Base-by-base conservation (phyloP, 805 yeast species). In the Zygoascus flipseniorum region DNA sequence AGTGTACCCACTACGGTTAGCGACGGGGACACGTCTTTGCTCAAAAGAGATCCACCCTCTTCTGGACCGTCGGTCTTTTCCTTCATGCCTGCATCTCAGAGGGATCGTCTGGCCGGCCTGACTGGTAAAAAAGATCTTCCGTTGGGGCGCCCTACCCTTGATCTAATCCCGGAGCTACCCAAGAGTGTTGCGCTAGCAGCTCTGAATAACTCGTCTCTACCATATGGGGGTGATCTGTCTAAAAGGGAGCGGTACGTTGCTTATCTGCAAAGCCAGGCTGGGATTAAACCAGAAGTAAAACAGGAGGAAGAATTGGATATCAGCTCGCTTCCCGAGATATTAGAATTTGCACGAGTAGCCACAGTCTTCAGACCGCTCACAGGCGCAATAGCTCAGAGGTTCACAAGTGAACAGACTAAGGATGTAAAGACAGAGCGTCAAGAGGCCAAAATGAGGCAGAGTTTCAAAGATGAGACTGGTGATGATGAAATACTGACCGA, bases 321-420 rank as follows among this genome's bases (percentile, higher is more conserved):
- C 39, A 55, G 18, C 8, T 28, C 31, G 31, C 16, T 52, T 9
- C 31, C n/a, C 3, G 66, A 64, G 47, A 52, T 56, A 8, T 37
- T 44, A 8, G 68, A 64, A 51, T 64, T 64, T 44, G 47, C 50
- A 11, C 54, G 55, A 43, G 60, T 61, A 9, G 68, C 66, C 2
- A 43, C 42, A 9, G 47, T 65, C 23, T 65, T 64, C 51, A 50
- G 58, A 37, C 63, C 65, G 2, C 52, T 61, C 16, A 46, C 52
- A 9, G 65, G 65, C 5, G 55, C 55, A 31, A 55, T 65, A 49
- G 65, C 68, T 13, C 48, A 52, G 35, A 50, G 62, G 47, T 64
- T 64, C 47, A 58, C 60, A 4, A 19, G 35, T 28, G 26, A 42
- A 18, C 13, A 5, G 26, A 4, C 26, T 10, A 23, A 8, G 6